phyloP scores from a whole-genome alignment of 176 grass and related monocot species.

The Avena sativa region DNA sequence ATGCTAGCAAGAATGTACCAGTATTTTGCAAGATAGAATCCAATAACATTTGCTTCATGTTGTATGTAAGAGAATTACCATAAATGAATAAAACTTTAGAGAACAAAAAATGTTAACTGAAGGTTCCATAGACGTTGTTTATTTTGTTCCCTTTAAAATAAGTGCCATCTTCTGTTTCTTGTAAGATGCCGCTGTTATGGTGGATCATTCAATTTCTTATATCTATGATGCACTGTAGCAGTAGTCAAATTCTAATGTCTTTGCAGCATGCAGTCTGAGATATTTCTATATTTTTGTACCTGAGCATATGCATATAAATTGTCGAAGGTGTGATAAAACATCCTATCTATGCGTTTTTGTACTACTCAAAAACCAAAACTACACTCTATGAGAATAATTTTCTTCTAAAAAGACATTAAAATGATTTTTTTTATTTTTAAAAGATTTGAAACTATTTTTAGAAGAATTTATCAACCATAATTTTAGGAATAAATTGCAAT shows the following conservation, averaged over 20 bases:
- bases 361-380: background rate
- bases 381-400: background rate
- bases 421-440: background rate
- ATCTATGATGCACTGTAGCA: slow-evolving; percentile 28
- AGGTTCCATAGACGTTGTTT: too few relatives aligned
- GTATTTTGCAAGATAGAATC: too few relatives aligned
- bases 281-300: slow-evolving; percentile 3
- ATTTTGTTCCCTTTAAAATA: background rate
- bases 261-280: background rate
- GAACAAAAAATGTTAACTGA: too few relatives aligned
- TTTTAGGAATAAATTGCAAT: background rate
- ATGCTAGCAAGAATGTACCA: too few relatives aligned
- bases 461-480: background rate
- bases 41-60: too few relatives aligned
- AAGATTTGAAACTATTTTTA: background rate
- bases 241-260: background rate
- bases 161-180: slow-evolving; percentile 3
- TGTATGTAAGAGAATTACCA: too few relatives aligned
- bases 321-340: background rate
- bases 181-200: slow-evolving; percentile 28
- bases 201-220: slow-evolving; percentile 12
- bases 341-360: background rate
- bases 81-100: too few relatives aligned
- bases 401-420: background rate
- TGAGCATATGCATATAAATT: background rate